Percentiles rank a stretch among this genome's conserved stretches.
These are phyloP conservation scores for Austroboletus rostrupii DNA, from an alignment of 1,284 basidiomycete species.

Conservation along the genomic window DNA sequence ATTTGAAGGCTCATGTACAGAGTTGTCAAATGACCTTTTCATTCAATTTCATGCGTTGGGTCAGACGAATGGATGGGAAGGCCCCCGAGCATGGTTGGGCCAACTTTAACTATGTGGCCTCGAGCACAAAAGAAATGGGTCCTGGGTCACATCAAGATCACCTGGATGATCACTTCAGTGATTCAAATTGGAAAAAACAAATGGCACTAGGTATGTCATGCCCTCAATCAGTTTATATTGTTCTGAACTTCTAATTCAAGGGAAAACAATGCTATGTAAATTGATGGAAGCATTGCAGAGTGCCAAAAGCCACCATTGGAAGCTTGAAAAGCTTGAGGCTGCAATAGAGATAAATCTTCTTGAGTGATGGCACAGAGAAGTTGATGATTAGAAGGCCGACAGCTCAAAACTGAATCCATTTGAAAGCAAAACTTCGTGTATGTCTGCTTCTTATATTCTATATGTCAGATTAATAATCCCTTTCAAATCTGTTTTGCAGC, in stretches of 20 bases:
- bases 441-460: neutral
- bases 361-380: neutral
- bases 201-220: neutral
- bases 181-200: slow-evolving; percentile 8
- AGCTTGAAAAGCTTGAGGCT: neutral
- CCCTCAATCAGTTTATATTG: neutral
- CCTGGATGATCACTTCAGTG: slow-evolving; percentile 1
- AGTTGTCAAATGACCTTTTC: slow-evolving; percentile 13
- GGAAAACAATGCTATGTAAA: too few species aligned
- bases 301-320: too few species aligned
- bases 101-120: slow-evolving; percentile 3
- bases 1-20: slow-evolving; percentile 5
- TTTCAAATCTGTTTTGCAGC: neutral
- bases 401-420: neutral
- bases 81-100: slow-evolving; percentile 8
- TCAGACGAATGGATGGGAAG: slow-evolving; percentile 5
- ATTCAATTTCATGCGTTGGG: slow-evolving; percentile 4
- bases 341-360: neutral
- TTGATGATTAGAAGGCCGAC: neutral
- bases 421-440: neutral
- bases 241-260: too few species aligned
- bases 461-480: too few species aligned
- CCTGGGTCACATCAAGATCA: neutral
- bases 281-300: too few species aligned
- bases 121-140: neutral